Evolutionary conservation across 352 stramenopile species (phyloP), one percentile per base, ranked within the genome.

Genomic region (Phytophthora cactorum): DNA sequence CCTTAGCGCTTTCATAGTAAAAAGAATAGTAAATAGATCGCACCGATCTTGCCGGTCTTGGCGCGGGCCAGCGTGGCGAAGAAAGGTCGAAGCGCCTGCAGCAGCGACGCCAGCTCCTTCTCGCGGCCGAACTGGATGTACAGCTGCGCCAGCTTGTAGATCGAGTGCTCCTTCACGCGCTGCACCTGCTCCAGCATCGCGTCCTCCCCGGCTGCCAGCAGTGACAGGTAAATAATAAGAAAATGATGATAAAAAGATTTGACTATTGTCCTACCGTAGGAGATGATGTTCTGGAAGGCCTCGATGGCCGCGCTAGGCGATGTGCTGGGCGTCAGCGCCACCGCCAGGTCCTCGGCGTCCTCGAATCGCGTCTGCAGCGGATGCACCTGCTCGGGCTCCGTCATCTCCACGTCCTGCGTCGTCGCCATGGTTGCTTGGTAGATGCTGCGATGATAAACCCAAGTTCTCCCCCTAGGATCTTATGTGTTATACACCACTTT

Each of bases 41-140:
- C 29, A 54, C 49, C 49, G 58, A 99, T 98, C 83, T 99, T 99
- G 56, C 97, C 97, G 10, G 94, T 98, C 82, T 99, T 99, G 44
- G 98, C 97, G 71, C 99, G 99, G 38, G 97, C 97, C 17, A 99
- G 88, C 36, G 89, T 90, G 22, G 75, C 67, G 77, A 99, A 99
- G 74, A 99, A 98, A 17, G 93, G 83, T n/a, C 90, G 81, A 57
- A 97, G 86, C 29, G 91, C 92, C 56, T 90, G 81, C 54, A 98
- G 77, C 50, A 98, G 79, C 67, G 89, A 82, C 45, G 87, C 82
- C 11, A 98, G 76, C 64, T 95, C 89, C 81, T 83, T 97, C 82
- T 86, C 97, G 43, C 90, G 70, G 29, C 86, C 80, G 54, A 86
- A 87, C 51, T 94, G 84, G 72, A 96, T 98, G 75, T 97, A 97